Evolutionary conservation across 108 stramenopile genomes (phyloP), one percentile per base, ranked within the genome.

Genomic region (Nitzschia inconspicua): DNA sequence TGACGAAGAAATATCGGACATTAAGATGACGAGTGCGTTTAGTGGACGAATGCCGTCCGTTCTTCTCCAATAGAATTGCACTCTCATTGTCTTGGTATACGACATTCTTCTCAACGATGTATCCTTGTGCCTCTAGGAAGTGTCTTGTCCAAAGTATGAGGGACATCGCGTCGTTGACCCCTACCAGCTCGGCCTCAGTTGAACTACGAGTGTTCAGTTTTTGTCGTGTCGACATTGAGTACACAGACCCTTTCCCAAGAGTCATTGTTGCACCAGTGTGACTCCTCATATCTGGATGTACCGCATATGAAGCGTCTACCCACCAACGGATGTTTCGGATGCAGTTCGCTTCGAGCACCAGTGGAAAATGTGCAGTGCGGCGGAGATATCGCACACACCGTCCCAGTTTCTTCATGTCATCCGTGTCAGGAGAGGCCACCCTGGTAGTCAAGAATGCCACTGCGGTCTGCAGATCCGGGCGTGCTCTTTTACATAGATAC

Each of bases 61-160:
- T 79, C 6, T 28, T 66, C 27, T 66, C 69, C 37, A 79, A 25
- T 37, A 52, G 18, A 3, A 81, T 52, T 40, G 80, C 55, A 20
- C 76, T 77, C 41, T 71, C 25, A 44, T 82, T 82, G 56, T 82
- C 80, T 35, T 77, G 75, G 32, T 61, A 60, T 3, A 81, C n/a
- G n/a, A n/a, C n/a, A n/a, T n/a, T n/a, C n/a, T n/a, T n/a, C n/a
- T n/a, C n/a, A n/a, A n/a, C n/a, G n/a, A 13, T n/a, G n/a, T n/a
- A n/a, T n/a, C n/a, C n/a, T n/a, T n/a, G n/a, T n/a, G n/a, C n/a
- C n/a, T n/a, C n/a, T n/a, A n/a, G n/a, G n/a, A n/a, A n/a, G n/a
- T n/a, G n/a, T n/a, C n/a, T n/a, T n/a, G n/a, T n/a, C n/a, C n/a
- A n/a, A n/a, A n/a, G n/a, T n/a, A n/a, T n/a, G n/a, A n/a, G n/a